Evolutionary conservation across 805 yeast species (phyloP).

Genomic region (Lipomyces mesembrius): DNA sequence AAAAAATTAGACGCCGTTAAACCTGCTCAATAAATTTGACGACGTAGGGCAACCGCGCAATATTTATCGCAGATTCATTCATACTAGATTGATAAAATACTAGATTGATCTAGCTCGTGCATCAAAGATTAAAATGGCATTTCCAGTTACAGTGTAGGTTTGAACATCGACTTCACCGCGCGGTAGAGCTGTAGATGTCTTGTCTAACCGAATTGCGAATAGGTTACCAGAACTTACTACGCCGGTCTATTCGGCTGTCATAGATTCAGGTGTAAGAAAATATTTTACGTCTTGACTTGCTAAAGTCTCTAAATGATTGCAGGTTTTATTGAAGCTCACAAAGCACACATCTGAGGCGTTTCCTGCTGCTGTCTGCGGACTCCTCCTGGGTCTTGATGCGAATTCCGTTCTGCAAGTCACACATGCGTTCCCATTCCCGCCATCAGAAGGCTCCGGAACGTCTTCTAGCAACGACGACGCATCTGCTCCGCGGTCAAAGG

Average conservation of each 20-base stretch:
- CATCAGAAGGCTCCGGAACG: slow-evolving; percentile 25
- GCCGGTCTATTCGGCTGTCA: slow-evolving; percentile 31
- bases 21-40: background rate
- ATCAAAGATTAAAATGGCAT: slow-evolving; percentile 20
- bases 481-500: slow-evolving; percentile 63
- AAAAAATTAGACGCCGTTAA: background rate
- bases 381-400: slow-evolving; percentile 68
- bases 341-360: slow-evolving; percentile 68
- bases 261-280: slow-evolving; percentile 37
- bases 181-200: background rate
- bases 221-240: slow-evolving; percentile 37
- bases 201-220: slow-evolving; percentile 9
- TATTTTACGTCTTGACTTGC: slow-evolving; percentile 28
- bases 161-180: background rate
- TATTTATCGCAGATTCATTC: background rate
- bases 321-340: slow-evolving; percentile 61
- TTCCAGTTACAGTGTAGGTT: slow-evolving; percentile 36
- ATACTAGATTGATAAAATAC: background rate
- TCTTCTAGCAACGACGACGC: slow-evolving; percentile 57
- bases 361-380: slow-evolving; percentile 69
- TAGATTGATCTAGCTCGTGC: background rate
- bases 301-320: background rate
- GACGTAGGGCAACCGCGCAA: background rate
- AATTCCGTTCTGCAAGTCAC: slow-evolving; percentile 55
- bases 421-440: slow-evolving; percentile 71